Conservation (phyloP, 495 filamentous ascomycete genomes). For the Podospora conica region DNA sequence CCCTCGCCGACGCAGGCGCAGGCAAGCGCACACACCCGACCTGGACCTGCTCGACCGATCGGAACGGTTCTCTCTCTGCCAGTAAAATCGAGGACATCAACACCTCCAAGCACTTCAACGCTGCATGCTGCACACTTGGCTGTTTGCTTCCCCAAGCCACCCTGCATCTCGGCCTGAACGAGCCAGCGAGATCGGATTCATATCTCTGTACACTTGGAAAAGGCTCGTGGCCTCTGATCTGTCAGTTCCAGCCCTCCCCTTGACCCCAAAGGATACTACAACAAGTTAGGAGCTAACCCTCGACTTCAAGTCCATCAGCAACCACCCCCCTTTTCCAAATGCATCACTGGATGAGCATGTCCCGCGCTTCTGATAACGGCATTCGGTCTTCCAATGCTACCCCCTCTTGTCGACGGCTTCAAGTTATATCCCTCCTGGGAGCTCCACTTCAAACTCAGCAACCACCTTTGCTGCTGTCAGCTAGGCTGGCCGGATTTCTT, state of each 20-base stretch:
- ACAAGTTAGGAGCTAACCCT: neutral
- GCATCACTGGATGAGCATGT: neutral
- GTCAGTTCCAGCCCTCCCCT: neutral
- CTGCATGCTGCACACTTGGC: neutral
- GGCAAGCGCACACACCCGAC: neutral
- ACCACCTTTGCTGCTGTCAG: neutral
- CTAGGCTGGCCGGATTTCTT: too few relatives aligned
- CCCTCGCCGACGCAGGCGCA: neutral
- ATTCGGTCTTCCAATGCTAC: neutral
- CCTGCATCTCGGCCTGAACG: slow-evolving; percentile 9
- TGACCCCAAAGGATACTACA: too few relatives aligned
- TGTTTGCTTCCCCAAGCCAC: neutral
- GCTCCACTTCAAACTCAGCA: neutral
- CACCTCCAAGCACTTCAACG: neutral
- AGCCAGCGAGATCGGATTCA: too few relatives aligned
- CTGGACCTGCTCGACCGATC: neutral
- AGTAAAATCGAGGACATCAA: neutral
- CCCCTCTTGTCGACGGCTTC: too few relatives aligned
- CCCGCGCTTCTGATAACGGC: neutral
- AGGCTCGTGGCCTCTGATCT: too few relatives aligned
- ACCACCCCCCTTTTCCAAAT: too few relatives aligned
- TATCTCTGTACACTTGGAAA: too few relatives aligned
- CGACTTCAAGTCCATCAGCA: neutral
- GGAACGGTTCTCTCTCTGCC: neutral
- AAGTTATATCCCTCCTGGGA: neutral